phyloP scores from a whole-genome alignment of 1,284 basidiomycete genomes.

The Rhodotorula sp. region DNA sequence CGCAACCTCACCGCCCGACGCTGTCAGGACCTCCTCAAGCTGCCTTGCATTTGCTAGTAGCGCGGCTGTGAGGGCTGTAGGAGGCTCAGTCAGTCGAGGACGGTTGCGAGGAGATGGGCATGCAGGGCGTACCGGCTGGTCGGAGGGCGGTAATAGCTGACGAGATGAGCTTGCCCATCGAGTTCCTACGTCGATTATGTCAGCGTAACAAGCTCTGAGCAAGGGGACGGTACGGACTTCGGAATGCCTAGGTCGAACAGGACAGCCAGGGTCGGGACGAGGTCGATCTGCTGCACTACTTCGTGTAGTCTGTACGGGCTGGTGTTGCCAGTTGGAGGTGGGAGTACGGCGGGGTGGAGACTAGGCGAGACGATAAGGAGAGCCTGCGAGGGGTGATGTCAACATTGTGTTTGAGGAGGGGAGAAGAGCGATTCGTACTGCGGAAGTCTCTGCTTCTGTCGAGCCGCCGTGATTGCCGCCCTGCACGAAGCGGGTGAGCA shows the following conservation, averaged over 20 bases:
- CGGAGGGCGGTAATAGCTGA: slow-evolving; percentile 19
- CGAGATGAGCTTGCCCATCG: slow-evolving; percentile 40
- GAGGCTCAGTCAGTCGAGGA: too few relatives aligned
- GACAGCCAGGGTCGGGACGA: slow-evolving; percentile 40
- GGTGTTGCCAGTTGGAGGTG: not conserved
- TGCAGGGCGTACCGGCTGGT: not conserved
- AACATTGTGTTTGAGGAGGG: not conserved
- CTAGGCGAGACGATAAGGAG: slow-evolving; percentile 18
- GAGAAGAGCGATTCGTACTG: slow-evolving; percentile 6
- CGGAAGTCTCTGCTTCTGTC: slow-evolving; percentile 36
- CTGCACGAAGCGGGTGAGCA: not conserved
- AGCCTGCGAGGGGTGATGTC: slow-evolving; percentile 1
- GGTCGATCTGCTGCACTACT: slow-evolving; percentile 42
- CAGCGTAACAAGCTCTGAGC: too few relatives aligned
- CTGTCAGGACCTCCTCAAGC: too few relatives aligned
- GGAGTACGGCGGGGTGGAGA: not conserved
- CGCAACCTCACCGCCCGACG: too few relatives aligned
- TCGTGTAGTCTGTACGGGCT: slow-evolving; percentile 20
- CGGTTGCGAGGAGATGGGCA: not conserved
- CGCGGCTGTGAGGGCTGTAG: not conserved
- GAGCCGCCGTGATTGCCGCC: slow-evolving; percentile 43
- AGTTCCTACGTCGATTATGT: slow-evolving; percentile 15
- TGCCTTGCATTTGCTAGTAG: not conserved
- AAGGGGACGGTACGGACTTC: not conserved
- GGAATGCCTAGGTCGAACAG: slow-evolving; percentile 40